These are phyloP conservation scores for Entamoeba nuttalli DNA, from an alignment of 208 protist genomes.

Conservation along the genomic window DNA sequence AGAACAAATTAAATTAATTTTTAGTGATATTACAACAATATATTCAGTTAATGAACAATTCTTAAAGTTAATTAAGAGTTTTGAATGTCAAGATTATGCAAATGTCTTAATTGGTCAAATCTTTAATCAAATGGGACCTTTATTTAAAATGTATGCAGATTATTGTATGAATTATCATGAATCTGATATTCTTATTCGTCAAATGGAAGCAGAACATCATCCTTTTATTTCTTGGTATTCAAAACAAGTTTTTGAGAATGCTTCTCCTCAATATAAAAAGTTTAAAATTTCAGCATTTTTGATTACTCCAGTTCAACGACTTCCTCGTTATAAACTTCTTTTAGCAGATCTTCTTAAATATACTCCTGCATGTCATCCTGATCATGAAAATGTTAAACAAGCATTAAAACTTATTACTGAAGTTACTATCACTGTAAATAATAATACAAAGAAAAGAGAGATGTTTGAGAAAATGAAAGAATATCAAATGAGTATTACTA, in stretches of 20 bases:
- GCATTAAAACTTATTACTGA: background rate
- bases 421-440: background rate
- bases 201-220: background rate
- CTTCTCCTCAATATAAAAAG: background rate
- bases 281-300: background rate
- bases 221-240: background rate
- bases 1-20: background rate
- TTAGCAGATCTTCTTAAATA: background rate
- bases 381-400: background rate
- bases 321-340: background rate
- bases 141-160: background rate
- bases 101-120: background rate
- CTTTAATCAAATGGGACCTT: background rate
- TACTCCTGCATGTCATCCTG: background rate
- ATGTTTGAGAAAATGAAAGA: background rate
- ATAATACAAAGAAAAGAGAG: background rate
- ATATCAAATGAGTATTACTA: background rate
- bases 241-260: background rate
- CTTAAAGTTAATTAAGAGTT: background rate
- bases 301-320: background rate
- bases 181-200: background rate
- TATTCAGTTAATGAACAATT: background rate
- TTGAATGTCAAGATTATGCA: background rate
- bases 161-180: background rate
- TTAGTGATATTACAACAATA: background rate